Evolutionary conservation across 2,329 filamentous ascomycete species (phyloP).

Genomic region (Grosmannia huntii): DNA sequence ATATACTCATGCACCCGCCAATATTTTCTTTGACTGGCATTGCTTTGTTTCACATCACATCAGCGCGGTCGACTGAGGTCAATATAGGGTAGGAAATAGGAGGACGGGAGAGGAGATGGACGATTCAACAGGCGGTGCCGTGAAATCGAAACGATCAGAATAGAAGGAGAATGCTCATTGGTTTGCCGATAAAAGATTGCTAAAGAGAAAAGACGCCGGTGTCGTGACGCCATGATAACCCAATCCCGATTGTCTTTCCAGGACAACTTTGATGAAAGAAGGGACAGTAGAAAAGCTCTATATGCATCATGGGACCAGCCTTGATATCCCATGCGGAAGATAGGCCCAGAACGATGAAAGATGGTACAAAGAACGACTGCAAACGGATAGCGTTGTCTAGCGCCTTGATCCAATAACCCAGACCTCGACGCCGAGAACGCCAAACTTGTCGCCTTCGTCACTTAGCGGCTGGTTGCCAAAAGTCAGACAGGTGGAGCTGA

Average conservation of each 20-base stretch:
- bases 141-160: neutral
- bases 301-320: neutral
- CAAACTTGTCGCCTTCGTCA: constrained; percentile 86
- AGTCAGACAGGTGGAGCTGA: constrained; percentile 74
- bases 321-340: neutral
- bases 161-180: neutral
- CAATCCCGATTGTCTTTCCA: neutral
- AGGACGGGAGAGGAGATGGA: neutral
- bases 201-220: neutral
- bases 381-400: neutral
- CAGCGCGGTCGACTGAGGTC: neutral
- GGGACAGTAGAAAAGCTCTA: neutral
- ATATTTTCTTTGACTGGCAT: neutral
- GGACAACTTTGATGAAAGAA: neutral
- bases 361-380: neutral
- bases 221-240: neutral
- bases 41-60: neutral
- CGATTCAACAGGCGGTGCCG: neutral
- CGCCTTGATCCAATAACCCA: constrained; percentile 63
- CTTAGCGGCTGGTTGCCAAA: constrained; percentile 93
- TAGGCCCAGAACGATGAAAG: neutral
- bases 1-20: neutral
- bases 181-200: neutral
- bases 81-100: neutral
- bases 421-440: constrained; percentile 78